These are phyloP conservation scores for Diversispora epigaea DNA, from an alignment of 192 early-diverging fungal species.

Conservation along the genomic window DNA sequence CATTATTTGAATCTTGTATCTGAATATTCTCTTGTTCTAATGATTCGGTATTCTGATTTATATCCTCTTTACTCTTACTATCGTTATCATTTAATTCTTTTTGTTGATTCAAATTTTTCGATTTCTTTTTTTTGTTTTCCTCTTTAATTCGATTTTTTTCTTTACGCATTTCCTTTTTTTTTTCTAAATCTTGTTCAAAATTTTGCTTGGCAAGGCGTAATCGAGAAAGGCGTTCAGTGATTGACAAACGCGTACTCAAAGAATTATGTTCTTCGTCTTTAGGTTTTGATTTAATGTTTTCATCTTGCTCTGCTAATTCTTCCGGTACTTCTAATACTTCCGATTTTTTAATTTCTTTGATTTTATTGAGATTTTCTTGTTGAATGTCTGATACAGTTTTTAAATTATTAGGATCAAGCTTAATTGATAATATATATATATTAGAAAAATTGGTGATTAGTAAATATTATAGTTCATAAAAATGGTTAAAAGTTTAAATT, in stretches of 20 bases:
- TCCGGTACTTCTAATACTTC: constrained; percentile 37
- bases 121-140: constrained; percentile 5
- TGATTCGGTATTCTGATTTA: constrained; percentile 38
- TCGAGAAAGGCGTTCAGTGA: constrained; percentile 41
- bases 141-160: background rate
- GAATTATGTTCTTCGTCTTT: constrained; percentile 36
- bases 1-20: constrained; percentile 60
- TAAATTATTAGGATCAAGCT: constrained; percentile 80
- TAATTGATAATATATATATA: constrained; percentile 2
- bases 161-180: background rate
- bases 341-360: constrained; percentile 19
- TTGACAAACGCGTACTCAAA: constrained; percentile 28
- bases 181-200: background rate
- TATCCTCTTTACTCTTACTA: constrained; percentile 53
- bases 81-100: constrained; percentile 65
- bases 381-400: constrained; percentile 73
- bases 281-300: constrained; percentile 31
- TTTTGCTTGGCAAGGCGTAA: constrained; percentile 28
- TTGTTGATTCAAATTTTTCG: constrained; percentile 12
- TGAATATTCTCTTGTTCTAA: constrained; percentile 50
- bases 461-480: background rate
- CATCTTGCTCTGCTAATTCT: constrained; percentile 34
- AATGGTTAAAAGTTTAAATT: constrained; percentile 29
- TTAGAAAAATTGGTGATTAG: background rate
- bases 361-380: constrained; percentile 51